Base-by-base conservation (phyloP, 441 rosid species). In the Bruguiera hainesii region DNA sequence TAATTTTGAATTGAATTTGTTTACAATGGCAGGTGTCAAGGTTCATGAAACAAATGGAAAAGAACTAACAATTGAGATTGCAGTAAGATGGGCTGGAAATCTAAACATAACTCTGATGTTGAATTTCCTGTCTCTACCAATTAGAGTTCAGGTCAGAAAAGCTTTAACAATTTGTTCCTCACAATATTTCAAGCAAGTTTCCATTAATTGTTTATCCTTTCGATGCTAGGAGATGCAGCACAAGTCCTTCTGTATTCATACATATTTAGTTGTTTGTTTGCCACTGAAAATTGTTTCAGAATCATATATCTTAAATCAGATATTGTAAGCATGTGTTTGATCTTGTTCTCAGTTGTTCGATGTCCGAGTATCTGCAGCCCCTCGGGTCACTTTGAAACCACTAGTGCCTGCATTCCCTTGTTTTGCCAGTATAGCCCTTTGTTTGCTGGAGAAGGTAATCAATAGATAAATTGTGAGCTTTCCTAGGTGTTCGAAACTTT, bases 381-480 rank as follows among this genome's bases (percentile, higher is more conserved):
- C 79, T 4, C 65, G 85, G 67, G 70, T 81, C 57, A 69, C 63
- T 53, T 57, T 78, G 67, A 81, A 74, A 60, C 82, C 85, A 63
- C 76, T 78, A 4, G 85, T 74, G 60, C 82, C 82, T 10, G 71
- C 77, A 37, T 76, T 81, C 66, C 82, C 82, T 37, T 81, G 85
- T 62, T 81, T 79, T 39, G 62, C 77, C 52, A 74, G 63, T 51
- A 56, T 72, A 5, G 55, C 31, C 3, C 67, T 76, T 49, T 76
- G 80, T 42, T 68, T 81, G 61, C 66, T 74, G 74, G 85, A 81
- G 81, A 88, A 82, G 90, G 94, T 85, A 78, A 42, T 0, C 5
- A 13, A 51, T 51, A 15, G 61, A 56, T 59, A 56, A 65, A 56
- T 33, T 50, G 48, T 23, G 33, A 37, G 51, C 28, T 51, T 18